These are phyloP conservation scores for Colletotrichum sp. DNA, from an alignment of 2,329 filamentous ascomycete genomes.

Conservation along the genomic window DNA sequence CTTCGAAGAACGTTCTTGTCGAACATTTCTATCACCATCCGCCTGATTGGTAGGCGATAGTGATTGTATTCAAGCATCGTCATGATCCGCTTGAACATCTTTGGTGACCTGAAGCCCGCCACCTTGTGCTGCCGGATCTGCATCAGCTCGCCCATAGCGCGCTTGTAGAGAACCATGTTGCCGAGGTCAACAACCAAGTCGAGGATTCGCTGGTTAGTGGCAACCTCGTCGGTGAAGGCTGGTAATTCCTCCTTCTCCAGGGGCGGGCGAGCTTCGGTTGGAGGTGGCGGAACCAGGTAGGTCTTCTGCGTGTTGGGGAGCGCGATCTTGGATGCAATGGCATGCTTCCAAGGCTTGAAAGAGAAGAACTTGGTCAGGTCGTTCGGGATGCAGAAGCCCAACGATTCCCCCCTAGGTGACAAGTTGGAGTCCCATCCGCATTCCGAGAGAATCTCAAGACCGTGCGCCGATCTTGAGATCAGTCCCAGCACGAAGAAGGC, in stretches of 20 bases:
- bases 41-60: conserved; percentile 84
- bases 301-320: conserved; percentile 60
- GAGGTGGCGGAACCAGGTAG: conserved; percentile 48
- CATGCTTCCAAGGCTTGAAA: conserved; percentile 64
- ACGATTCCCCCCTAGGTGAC: conserved; percentile 79
- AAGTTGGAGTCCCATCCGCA: conserved; percentile 93
- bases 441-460: conserved; percentile 88
- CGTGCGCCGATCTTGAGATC: conserved; percentile 90
- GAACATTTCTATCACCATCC: conserved; percentile 93
- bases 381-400: conserved; percentile 87
- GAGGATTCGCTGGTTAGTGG: conserved; percentile 79
- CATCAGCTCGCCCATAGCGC: conserved; percentile 80
- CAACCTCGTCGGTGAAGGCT: conserved; percentile 60
- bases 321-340: conserved; percentile 48
- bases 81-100: conserved; percentile 86
- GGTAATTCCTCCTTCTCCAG: conserved; percentile 46
- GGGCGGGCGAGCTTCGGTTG: conserved; percentile 44
- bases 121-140: conserved; percentile 80
- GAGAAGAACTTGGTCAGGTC: conserved; percentile 81
- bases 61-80: conserved; percentile 86
- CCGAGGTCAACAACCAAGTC: conserved; percentile 87
- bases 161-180: conserved; percentile 91
- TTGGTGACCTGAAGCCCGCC: conserved; percentile 75
- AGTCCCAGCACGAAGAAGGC: conserved; percentile 95
- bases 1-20: conserved; percentile 86